Base-by-base conservation (phyloP, 2,329 filamentous ascomycete species). In the Colletotrichum horii region DNA sequence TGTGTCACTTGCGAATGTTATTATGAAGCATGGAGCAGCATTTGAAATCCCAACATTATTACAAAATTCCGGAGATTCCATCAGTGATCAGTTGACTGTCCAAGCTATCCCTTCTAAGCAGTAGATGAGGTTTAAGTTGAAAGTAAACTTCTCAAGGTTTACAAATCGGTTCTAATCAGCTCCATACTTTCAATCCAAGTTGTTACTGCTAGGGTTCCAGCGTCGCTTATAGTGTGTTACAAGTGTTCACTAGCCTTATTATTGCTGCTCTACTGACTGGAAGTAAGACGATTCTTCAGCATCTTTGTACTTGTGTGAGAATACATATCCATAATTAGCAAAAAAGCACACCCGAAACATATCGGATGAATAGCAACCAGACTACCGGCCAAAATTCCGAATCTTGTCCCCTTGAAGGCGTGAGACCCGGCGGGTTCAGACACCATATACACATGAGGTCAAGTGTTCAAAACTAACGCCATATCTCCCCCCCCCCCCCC, bases 391-490 rank as follows among this genome's bases (percentile, higher is more conserved):
- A 52, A 32, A 22, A 22, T 22, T 52, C 14, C 7, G 6, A 52
- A 22, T 22, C n/a, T 12, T n/a, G n/a, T 3, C 43, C 14, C 43
- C 43, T 52, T 14, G 43, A 52, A 52, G n/a, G 43, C 43, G 6
- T 52, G 11, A 52, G 43, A 52, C 8, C n/a, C 8, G 24, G 43
- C 43, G n/a, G n/a, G n/a, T 22, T 52, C 43, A 52, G 43, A 52
- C 11, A 22, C 6, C 2, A n/a, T 14, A 24, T 22, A 4, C 43
- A 0, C 43, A 0, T 0, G 43, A 52, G n/a, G 43, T 0, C 14
- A 52, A 52, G 8, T 11, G 12, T 52, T 22, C 0, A 14, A 24
- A 52, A 52, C n/a, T 22, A 12, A 52, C 6, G 1, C 12, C 3
- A 52, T 22, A 11, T 2, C 43, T 52, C n/a, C n/a, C n/a, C n/a